Conservation (phyloP, 1,284 basidiomycete genomes). For the Irpex sp. region DNA sequence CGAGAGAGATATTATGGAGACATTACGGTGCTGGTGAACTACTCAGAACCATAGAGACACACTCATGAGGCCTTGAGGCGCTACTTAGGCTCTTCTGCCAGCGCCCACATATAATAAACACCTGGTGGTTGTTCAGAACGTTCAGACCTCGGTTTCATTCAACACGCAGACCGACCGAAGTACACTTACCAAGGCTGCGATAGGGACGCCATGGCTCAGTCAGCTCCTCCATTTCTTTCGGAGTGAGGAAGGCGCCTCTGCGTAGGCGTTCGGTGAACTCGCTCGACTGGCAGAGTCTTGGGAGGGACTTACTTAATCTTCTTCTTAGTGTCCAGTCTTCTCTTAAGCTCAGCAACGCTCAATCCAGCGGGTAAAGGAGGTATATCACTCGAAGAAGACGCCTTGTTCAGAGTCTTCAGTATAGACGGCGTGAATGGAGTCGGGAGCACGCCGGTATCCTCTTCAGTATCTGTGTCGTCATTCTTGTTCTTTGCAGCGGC, state of each 20-base stretch:
- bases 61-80: not conserved
- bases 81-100: constrained; percentile 37
- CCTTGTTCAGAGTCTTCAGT: constrained; percentile 43
- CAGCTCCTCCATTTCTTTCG: constrained; percentile 79
- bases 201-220: constrained; percentile 80
- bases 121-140: constrained; percentile 26
- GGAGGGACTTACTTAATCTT: constrained; percentile 69
- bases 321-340: constrained; percentile 73
- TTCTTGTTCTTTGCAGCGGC: constrained; percentile 7
- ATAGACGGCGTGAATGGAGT: constrained; percentile 66
- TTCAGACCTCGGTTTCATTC: not conserved
- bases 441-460: constrained; percentile 35
- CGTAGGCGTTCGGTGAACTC: constrained; percentile 2
- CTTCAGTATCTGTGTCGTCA: constrained; percentile 3
- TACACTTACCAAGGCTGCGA: constrained; percentile 62
- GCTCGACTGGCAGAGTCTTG: not conserved
- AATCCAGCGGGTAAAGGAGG: constrained; percentile 60
- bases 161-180: not conserved
- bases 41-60: too few species aligned
- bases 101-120: constrained; percentile 62
- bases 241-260: constrained; percentile 77
- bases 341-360: constrained; percentile 57
- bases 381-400: constrained; percentile 16
- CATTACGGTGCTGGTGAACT: too few species aligned
- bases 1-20: not conserved